A percentile compares a stretch with the other conserved stretches of the same genome.
These are phyloP conservation scores for Domatiomyces globalis DNA, from an alignment of 2,329 filamentous ascomycete genomes.

Conservation along the genomic window DNA sequence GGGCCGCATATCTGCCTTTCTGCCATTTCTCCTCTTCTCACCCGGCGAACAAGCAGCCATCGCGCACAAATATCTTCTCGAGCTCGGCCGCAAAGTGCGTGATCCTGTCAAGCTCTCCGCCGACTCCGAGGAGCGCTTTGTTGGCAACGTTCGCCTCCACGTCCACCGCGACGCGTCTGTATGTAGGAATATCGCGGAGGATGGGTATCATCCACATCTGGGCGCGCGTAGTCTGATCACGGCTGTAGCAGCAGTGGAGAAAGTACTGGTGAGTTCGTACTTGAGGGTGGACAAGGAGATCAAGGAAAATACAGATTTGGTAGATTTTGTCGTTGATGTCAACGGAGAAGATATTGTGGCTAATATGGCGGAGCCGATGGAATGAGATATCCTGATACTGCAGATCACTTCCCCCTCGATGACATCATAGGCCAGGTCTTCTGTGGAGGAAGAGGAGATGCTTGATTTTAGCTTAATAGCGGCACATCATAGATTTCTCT, in stretches of 20 bases:
- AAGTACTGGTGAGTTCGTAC: constrained; percentile 19
- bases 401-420: too few relatives aligned
- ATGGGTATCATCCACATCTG: constrained; percentile 23
- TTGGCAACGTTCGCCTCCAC: constrained; percentile 24
- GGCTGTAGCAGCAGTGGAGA: constrained; percentile 18
- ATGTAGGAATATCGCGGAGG: constrained; percentile 21
- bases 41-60: constrained; percentile 28
- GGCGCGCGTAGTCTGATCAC: constrained; percentile 23
- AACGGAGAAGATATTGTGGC: constrained; percentile 6
- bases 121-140: constrained; percentile 28
- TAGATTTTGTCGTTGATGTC: constrained; percentile 16
- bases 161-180: constrained; percentile 21
- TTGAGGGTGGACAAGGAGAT: constrained; percentile 22
- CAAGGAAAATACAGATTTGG: constrained; percentile 13
- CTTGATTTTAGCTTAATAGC: too few relatives aligned
- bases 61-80: constrained; percentile 30
- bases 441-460: too few relatives aligned
- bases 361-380: background rate
- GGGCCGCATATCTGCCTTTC: constrained; percentile 28
- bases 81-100: constrained; percentile 9
- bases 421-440: too few relatives aligned
- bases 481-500: too few relatives aligned
- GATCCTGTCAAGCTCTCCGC: constrained; percentile 37
- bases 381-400: too few relatives aligned
- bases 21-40: constrained; percentile 33